Evolutionary conservation across 2,329 filamentous ascomycete species (phyloP).

Genomic region (Phialophora macrospora): DNA sequence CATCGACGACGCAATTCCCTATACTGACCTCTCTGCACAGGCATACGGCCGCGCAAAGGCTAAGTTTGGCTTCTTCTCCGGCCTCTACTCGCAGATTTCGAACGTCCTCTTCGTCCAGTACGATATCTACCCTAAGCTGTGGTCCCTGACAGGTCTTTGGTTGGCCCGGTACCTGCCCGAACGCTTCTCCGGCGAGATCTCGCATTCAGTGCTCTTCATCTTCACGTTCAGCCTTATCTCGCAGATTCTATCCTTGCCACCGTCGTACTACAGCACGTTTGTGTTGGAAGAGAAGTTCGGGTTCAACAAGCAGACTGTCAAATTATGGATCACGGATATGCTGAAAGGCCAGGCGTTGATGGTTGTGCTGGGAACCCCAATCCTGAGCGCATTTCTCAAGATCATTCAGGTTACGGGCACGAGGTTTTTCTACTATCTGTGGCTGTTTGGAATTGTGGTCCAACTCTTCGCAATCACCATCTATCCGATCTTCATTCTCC

Average conservation of each 20-base stretch:
- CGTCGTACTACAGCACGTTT: constrained; percentile 90
- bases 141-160: constrained; percentile 77
- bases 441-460: constrained; percentile 85
- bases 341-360: constrained; percentile 86
- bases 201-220: constrained; percentile 90
- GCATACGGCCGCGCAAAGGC: constrained; percentile 96
- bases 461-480: constrained; percentile 95
- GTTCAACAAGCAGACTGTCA: constrained; percentile 97
- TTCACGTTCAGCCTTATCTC: constrained; percentile 83
- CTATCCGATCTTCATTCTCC: constrained; percentile 91
- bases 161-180: constrained; percentile 75
- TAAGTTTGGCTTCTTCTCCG: constrained; percentile 80
- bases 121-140: constrained; percentile 88
- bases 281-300: constrained; percentile 96
- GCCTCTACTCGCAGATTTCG: constrained; percentile 83
- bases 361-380: constrained; percentile 78
- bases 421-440: constrained; percentile 97
- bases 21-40: constrained; percentile 45
- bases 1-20: not conserved
- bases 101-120: constrained; percentile 88
- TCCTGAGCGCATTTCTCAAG: constrained; percentile 87
- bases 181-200: constrained; percentile 87
- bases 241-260: constrained; percentile 77
- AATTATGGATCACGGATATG: constrained; percentile 86
- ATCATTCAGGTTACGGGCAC: constrained; percentile 94